These are phyloP conservation scores for Datisca glomerata DNA, from an alignment of 306 rosid species.

Conservation along the genomic window DNA sequence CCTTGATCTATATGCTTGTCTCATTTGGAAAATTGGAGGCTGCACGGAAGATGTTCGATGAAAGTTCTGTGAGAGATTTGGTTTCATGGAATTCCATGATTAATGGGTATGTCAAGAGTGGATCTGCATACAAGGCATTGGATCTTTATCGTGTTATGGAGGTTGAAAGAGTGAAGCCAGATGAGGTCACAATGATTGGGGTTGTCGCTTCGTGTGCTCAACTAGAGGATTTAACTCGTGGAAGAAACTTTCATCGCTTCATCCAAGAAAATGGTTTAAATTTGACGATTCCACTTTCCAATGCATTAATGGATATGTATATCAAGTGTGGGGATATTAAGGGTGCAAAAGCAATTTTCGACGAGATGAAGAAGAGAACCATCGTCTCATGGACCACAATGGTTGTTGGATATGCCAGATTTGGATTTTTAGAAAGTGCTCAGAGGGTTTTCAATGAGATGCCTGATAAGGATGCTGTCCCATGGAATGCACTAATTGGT, in stretches of 20 bases:
- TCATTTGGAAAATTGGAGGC: constrained; percentile 34
- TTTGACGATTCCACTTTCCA: constrained; percentile 48
- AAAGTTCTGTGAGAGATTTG: constrained; percentile 51
- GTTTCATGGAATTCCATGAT: constrained; percentile 83
- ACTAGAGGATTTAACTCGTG: constrained; percentile 43
- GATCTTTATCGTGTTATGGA: constrained; percentile 39
- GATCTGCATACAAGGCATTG: constrained; percentile 44
- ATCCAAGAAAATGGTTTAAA: constrained; percentile 27
- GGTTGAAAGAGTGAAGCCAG: constrained; percentile 41
- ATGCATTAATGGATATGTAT: constrained; percentile 77
- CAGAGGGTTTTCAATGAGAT: constrained; percentile 32
- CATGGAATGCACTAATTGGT: constrained; percentile 80
- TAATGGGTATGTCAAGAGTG: constrained; percentile 56
- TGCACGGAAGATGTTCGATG: constrained; percentile 50
- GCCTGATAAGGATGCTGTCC: constrained; percentile 61
- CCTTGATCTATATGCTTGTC: constrained; percentile 42
- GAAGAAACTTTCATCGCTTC: constrained; percentile 38
- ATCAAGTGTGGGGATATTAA: constrained; percentile 52
- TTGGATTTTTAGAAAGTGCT: constrained; percentile 47
- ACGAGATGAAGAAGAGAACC: constrained; percentile 41
- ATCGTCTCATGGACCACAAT: constrained; percentile 67
- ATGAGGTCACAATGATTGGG: constrained; percentile 75
- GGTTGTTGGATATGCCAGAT: constrained; percentile 70
- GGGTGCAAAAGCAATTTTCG: constrained; percentile 38
- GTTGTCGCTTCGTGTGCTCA: constrained; percentile 66